These are phyloP conservation scores for Verticillium isaacii DNA, from an alignment of 2,329 filamentous ascomycete genomes.

Conservation along the genomic window DNA sequence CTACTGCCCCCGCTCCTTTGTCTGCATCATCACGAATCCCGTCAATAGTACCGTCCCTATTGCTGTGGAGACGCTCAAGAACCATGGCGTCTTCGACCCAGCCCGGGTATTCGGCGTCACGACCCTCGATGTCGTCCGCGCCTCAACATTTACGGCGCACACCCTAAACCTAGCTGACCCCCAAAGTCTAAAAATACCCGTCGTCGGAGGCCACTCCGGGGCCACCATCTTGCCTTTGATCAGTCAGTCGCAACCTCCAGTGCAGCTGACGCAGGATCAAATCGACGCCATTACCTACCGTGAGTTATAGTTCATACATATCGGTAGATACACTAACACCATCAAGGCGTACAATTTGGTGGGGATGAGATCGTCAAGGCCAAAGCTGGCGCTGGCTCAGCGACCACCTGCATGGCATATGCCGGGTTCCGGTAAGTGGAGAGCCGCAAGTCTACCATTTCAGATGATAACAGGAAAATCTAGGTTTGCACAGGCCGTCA, in stretches of 20 bases:
- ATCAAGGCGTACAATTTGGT: constrained; percentile 63
- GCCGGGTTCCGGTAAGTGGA: constrained; percentile 38
- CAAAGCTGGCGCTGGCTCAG: constrained; percentile 78
- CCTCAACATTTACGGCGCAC: constrained; percentile 67
- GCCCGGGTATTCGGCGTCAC: constrained; percentile 78
- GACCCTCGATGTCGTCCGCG: constrained; percentile 74
- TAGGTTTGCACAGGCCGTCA: constrained; percentile 57
- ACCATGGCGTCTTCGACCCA: constrained; percentile 70
- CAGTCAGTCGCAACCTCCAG: constrained; percentile 62
- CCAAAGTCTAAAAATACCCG: constrained; percentile 65
- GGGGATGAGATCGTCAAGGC: constrained; percentile 83
- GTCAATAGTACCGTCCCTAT: constrained; percentile 81
- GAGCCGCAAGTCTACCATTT: not conserved
- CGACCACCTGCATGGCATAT: constrained; percentile 79
- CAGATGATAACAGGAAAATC: not conserved
- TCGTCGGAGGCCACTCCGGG: constrained; percentile 73
- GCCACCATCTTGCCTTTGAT: constrained; percentile 74
- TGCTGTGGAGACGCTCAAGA: constrained; percentile 72
- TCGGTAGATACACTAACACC: not conserved
- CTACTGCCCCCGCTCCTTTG: constrained; percentile 65
- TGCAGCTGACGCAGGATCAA: constrained; percentile 50
- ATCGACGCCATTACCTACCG: constrained; percentile 55
- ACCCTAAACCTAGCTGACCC: constrained; percentile 48
- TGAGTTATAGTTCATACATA: not conserved
- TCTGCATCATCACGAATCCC: constrained; percentile 75